Conservation (phyloP, 1,284 basidiomycete species). For the Tetrapyrgos nigripes region DNA sequence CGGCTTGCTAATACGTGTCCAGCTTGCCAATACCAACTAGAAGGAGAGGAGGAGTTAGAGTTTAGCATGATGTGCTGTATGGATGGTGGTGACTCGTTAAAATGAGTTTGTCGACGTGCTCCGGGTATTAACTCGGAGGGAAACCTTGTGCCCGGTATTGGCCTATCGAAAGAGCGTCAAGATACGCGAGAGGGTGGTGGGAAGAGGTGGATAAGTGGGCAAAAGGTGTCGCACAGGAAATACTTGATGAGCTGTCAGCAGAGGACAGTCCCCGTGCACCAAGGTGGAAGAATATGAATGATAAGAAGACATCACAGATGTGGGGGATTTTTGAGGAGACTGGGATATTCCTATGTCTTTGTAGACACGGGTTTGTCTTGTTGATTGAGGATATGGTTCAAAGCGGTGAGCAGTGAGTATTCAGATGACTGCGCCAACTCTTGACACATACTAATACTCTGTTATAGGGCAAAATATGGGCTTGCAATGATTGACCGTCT, state of each 20-base stretch:
- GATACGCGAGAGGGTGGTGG: neutral
- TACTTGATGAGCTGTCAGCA: too few relatives aligned
- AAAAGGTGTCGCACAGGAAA: too few relatives aligned
- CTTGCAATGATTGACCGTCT: neutral
- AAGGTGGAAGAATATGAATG: too few relatives aligned
- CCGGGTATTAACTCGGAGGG: neutral
- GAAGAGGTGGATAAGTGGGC: constrained; percentile 19
- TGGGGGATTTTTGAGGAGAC: constrained; percentile 17
- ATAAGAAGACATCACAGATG: too few relatives aligned
- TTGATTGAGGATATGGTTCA: constrained; percentile 19
- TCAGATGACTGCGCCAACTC: too few relatives aligned
- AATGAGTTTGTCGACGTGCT: constrained; percentile 17
- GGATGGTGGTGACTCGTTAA: constrained; percentile 41
- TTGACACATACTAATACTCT: neutral
- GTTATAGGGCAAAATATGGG: neutral
- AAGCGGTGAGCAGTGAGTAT: neutral
- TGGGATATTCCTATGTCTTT: constrained; percentile 20
- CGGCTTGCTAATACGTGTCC: constrained; percentile 32
- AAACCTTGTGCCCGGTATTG: neutral
- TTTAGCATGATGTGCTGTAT: constrained; percentile 30
- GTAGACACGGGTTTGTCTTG: constrained; percentile 20
- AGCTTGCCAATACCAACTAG: constrained; percentile 32
- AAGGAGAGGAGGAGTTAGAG: constrained; percentile 25
- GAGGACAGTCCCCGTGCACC: too few relatives aligned
- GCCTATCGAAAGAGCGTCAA: neutral